Evolutionary conservation across 2,329 filamentous ascomycete genomes (phyloP), one percentile per base, ranked within the genome.

Genomic region (Colletotrichum musae): DNA sequence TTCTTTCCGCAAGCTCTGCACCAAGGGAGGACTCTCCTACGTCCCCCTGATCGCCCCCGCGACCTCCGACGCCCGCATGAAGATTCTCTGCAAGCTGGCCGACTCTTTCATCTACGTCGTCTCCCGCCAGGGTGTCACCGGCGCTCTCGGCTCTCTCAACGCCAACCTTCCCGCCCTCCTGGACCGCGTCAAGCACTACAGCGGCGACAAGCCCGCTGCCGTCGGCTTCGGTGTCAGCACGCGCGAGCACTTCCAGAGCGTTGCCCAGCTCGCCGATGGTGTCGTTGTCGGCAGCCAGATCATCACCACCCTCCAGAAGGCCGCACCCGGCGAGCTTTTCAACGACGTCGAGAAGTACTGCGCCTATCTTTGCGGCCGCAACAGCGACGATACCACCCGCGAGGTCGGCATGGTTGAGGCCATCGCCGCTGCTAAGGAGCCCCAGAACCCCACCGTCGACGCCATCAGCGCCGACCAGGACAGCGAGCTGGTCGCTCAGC

Each of bases 91-190:
- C 88, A 91, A 94, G 80, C 95, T 99, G 72, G 96, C 96, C 77
- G 95, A 98, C 82, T 98, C 95, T 4, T 99, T 98, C 85, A 97
- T 99, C 83, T 99, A 99, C 80, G 95, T 99, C 71, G 96, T 99
- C 64, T 98, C 95, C 28, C 89, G 95, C 75, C 97, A 97, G 92
- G 96, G 96, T 75, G 95, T 98, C 65, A 99, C 96, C 10, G 96
- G 96, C 75, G 96, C 94, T 15, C 92, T 91, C 1, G 95, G 95
- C 41, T 91, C 90, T 28, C 84, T 99, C 76, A 97, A 94, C 80
- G 87, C 91, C 52, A 91, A 92, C 68, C 88, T 99, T 41, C 94
- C 95, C 15, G 91, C 93, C 59, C 88, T 99, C 45, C 85, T 99
- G 67, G 88, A 89, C 66, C 91, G 94, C 47, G 96, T 99, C 28